Evolutionary conservation across 441 rosid genomes (phyloP), one percentile per base, ranked within the genome.

Genomic region (Pelargonium australe): DNA sequence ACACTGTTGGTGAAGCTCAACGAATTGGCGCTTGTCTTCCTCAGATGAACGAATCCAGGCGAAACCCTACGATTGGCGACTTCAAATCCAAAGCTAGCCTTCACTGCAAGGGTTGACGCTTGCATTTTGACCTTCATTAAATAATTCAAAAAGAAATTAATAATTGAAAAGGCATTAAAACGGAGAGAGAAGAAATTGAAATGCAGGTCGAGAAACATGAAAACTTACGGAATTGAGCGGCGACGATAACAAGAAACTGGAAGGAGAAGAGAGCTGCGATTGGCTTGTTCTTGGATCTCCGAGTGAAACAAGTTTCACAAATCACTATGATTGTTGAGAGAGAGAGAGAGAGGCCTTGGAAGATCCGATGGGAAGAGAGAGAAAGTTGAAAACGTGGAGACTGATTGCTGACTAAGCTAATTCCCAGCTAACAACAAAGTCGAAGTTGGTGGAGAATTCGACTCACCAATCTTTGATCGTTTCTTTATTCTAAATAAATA

Each of bases 101-200:
- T 82, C 60, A 81, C 72, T 2, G 86, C 75, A 44, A 69, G 74
- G 72, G 84, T 73, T 51, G 92, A 84, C 68, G 89, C 78, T 66
- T 84, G 95, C 96, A 90, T 90, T 75, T 65, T 81, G 64, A 19
- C 31, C 72, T 76, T 16, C 44, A 41, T 5, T 5, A 5, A 41
- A 41, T 5, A 8, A 41, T 41, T 5, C 44, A 41, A 8, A 41
- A 41, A 9, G 71, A 41, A 65, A 71, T 6, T 11, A 34, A 20
- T 47, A 25, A 12, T 13, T 37, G 0, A 64, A 68, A 34, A 61
- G 1, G 2, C 4, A 28, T 1, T 49, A 17, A 41, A 62, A 31
- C 47, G 53, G 25, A 17, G 41, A 4, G 67, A 63, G 63, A 65
- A 37, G 65, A 69, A 65, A 49, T 49, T 14, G 17, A 51, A 51